Evolutionary conservation across 345 rosid genomes (phyloP).

Genomic region (Ceriops tagal): DNA sequence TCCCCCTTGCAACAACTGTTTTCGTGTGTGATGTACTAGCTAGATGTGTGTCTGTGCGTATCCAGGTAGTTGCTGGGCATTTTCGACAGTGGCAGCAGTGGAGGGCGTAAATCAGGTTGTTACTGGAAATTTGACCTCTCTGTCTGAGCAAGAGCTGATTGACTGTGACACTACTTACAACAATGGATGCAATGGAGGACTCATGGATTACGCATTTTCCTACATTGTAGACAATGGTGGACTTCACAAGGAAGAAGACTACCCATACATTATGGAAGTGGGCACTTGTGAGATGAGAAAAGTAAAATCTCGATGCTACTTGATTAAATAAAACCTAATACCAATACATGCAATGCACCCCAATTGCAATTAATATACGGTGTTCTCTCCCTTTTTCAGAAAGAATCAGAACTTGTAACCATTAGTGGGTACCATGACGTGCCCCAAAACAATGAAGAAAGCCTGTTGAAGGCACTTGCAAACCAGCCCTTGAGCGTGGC

Average conservation of each 20-base stretch:
- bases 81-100: conserved; percentile 31
- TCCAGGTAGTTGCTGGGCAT: conserved; percentile 36
- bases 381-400: conserved; percentile 10
- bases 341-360: background rate
- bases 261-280: conserved; percentile 32
- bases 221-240: conserved; percentile 25
- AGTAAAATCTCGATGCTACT: background rate
- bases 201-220: conserved; percentile 32
- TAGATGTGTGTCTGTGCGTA: background rate
- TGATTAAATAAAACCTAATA: background rate
- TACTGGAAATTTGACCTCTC: conserved; percentile 27
- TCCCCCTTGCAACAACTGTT: background rate
- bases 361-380: too few species aligned
- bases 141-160: conserved; percentile 32
- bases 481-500: conserved; percentile 33
- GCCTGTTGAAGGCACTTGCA: conserved; percentile 28
- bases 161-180: conserved; percentile 28
- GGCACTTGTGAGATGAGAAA: conserved; percentile 27
- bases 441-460: conserved; percentile 28
- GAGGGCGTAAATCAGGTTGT: conserved; percentile 30
- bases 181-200: conserved; percentile 30
- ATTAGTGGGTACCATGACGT: conserved; percentile 31
- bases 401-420: conserved; percentile 17
- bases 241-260: conserved; percentile 25
- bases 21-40: background rate